Evolutionary conservation across 306 rosid species (phyloP), one percentile per base, ranked within the genome.

Genomic region (Begonia loranthoides): DNA sequence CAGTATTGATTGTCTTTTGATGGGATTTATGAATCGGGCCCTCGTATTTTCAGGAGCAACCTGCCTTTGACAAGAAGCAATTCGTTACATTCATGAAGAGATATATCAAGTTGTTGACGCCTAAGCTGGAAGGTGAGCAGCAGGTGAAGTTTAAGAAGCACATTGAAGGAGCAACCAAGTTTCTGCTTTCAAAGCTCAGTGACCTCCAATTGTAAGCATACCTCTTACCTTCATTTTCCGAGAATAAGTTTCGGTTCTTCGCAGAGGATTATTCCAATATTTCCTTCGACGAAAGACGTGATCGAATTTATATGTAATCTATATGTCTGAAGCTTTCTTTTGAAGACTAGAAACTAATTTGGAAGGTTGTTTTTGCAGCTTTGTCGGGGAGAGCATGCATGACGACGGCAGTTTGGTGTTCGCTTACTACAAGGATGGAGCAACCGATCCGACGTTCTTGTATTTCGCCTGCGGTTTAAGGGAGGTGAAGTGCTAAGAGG

Each of bases 341-440:
- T 28, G 9, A 28, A 28, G 36, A 28, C 5, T 28, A 28, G 36
- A 8, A 28, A 28, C 36, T 28, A 3, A 28, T 28, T 28, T 28
- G 9, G 9, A 28, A 28, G 36, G 5, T 1, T 28, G 3, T 49
- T 51, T 19, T 54, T 62, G 72, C 88, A 90, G 99, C 69, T 90
- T 86, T 34, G 99, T 90, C 9, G 99, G 96, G 52, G 99, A 90
- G 74, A 80, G 99, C 50, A 90, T 90, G 94, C 73, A 66, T 4
- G 99, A 90, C 50, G 95, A 90, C 69, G 73, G 71, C 0, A 9
- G 61, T 22, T 17, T 86, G 28, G 99, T 90, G 15, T 82, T 82
- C 45, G 99, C 99, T 7, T 82, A 86, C 77, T 90, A 90, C 76
- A 86, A 74, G 76, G 95, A 90, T 2, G 99, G 95, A 41, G 92